Base-by-base conservation (phyloP, 495 filamentous ascomycete species). In the Pyrenopolyporus hunteri region DNA sequence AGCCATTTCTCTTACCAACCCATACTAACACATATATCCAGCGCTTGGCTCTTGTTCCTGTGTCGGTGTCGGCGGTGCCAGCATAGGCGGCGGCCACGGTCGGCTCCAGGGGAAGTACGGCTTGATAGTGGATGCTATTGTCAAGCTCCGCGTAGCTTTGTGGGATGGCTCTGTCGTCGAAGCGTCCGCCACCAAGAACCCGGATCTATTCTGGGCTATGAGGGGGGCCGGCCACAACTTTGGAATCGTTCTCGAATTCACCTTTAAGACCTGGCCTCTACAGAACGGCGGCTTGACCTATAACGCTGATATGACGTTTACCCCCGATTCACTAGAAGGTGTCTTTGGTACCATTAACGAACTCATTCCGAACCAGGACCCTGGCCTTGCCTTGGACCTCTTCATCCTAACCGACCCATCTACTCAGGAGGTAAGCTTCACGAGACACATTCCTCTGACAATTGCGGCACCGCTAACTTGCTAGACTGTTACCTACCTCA, bases 11-110 rank as follows among this genome's bases (percentile, higher is more conserved):
- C n/a, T n/a, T n/a, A n/a, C n/a, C n/a, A n/a, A n/a, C n/a, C n/a
- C n/a, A n/a, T n/a, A n/a, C 37, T 42, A 13, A 42, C 6, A 11
- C 11, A 11, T 7, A 5, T 5, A 22, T 42, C 8, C 8, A 42
- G 37, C 37, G 0, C 37, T 42, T 6, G 37, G 37, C 2, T 42
- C 37, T n/a, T 83, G 78, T 45, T 73, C 81, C 31, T 49, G 62
- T 20, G 61, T 68, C 20, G 87, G 87, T n/a, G 75, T 83, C 20
- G 83, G 79, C 8, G 87, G 87, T 6, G 85, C 88, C 57, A 73
- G 76, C 44, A 78, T 82, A 3, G 83, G 87, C 32, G 87, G 86
- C 17, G 87, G 87, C 4, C 78, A 78, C 26, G 85, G 86, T 0
- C 74, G 78, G 11, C 72, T 72, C 3, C 80, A 82, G 13, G 80